These are phyloP conservation scores for Polygonum maritimum DNA, from an alignment of 148 eudicot species.

Conservation along the genomic window DNA sequence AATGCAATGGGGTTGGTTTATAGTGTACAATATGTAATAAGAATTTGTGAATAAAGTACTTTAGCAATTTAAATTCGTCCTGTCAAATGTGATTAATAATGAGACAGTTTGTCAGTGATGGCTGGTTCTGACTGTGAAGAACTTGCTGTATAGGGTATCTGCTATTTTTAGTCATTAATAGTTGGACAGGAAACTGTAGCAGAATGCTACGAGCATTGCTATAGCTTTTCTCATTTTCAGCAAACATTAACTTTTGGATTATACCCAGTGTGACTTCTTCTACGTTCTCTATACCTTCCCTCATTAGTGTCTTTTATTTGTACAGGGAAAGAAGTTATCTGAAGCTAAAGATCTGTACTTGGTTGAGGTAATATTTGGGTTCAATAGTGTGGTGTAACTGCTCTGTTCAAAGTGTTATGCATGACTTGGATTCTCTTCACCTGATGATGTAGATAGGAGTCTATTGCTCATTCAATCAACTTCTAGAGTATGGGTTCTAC, in stretches of 20 bases:
- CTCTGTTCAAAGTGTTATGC: background rate
- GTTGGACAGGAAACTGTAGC: background rate
- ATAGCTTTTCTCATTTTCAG: background rate
- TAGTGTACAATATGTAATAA: background rate
- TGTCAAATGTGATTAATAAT: background rate
- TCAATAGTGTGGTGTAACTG: background rate
- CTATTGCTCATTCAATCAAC: constrained; percentile 95
- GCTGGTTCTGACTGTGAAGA: background rate
- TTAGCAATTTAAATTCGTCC: background rate
- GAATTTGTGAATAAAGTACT: background rate
- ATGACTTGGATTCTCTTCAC: constrained; percentile 2
- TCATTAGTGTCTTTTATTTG: constrained; percentile 4
- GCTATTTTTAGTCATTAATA: background rate
- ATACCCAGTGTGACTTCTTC: background rate
- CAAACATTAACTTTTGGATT: background rate
- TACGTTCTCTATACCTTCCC: background rate
- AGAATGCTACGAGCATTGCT: background rate
- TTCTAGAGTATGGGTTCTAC: constrained; percentile 91
- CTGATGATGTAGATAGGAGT: constrained; percentile 69
- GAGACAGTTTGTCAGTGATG: background rate
- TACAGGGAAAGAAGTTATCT: constrained; percentile 75
- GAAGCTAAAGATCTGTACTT: constrained; percentile 89
- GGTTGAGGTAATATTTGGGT: constrained; percentile 51
- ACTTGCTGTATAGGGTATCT: background rate
- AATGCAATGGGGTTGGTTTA: background rate